phyloP scores from a whole-genome alignment of 129 eudicot species.

The Flaveria brownii region DNA sequence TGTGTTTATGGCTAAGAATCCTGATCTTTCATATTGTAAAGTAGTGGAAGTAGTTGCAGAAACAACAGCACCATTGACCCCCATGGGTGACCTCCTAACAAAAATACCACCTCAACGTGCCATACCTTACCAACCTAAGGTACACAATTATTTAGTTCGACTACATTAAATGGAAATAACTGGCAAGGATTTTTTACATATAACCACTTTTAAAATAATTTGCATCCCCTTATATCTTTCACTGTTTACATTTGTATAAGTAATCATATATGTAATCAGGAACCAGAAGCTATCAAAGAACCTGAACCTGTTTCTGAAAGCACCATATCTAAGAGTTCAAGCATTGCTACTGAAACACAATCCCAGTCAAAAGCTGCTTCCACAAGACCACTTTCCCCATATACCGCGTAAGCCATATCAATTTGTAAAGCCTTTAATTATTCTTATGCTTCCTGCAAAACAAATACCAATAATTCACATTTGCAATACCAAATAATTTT shows the following conservation, averaged over 20 bases:
- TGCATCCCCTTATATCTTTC: constrained; percentile 15
- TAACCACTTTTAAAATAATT: not conserved
- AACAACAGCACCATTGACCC: constrained; percentile 87
- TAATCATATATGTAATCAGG: constrained; percentile 43
- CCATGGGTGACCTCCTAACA: constrained; percentile 73
- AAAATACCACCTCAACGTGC: constrained; percentile 72
- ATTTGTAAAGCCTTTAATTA: not conserved
- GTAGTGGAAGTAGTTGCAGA: constrained; percentile 95
- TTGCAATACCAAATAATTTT: not conserved
- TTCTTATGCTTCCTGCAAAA: constrained; percentile 7
- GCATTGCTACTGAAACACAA: constrained; percentile 41
- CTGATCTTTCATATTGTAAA: constrained; percentile 76
- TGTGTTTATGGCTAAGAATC: constrained; percentile 83
- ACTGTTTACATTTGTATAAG: constrained; percentile 21
- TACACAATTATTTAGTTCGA: constrained; percentile 27
- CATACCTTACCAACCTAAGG: constrained; percentile 51
- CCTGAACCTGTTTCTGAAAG: constrained; percentile 45
- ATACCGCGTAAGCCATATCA: constrained; percentile 52
- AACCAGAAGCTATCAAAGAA: constrained; percentile 40
- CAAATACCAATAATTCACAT: not conserved
- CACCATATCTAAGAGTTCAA: constrained; percentile 34
- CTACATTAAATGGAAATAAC: not conserved
- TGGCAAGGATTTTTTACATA: not conserved
- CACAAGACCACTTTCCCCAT: constrained; percentile 67
- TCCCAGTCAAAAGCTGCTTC: constrained; percentile 39